Base-by-base conservation (phyloP, 179 eudicot species). In the Beta macrorhiza region DNA sequence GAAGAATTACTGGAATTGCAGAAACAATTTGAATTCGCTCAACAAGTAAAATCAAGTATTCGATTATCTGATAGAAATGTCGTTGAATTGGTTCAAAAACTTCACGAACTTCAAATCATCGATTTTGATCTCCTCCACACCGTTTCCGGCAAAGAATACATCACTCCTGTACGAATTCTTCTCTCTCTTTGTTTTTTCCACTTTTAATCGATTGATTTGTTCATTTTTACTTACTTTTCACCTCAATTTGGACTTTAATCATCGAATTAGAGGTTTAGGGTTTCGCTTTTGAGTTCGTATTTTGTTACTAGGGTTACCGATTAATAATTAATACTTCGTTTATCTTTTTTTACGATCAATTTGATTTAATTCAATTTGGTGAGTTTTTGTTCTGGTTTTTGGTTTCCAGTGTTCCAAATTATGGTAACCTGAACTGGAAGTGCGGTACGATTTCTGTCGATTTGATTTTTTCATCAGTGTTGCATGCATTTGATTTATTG, bases 81-180 rank as follows among this genome's bases (percentile, higher is more conserved):
- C 37, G 98, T 96, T 83, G 99, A 96, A 88, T 91, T 96, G 86
- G 97, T 96, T 49, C 97, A 91, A 79, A 96, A 94, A 67, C 98
- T 96, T 47, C 99, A 94, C 3, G 87, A 91, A 19, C 95, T 96
- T 76, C 87, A 89, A 32, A 96, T 96, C 86, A 90, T 96, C 85
- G 93, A 96, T 45, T 96, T 92, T 80, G 97, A 96, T 87, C 99
- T 96, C 64, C 99, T 94, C 61, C 99, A 96, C 82, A 96, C 99
- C 62, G 83, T 87, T 82, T 82, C 99, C 81, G 99, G 98, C 88
- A 94, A 92, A 89, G 97, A 96, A 84, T 96, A 89, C 91, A 94
- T 96, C 86, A 96, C 98, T 83, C 98, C 93, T 16, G 98, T 96
- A 13, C 25, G 42, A 37, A 32, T 53, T 61, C 37, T 37, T 19